These are phyloP conservation scores for Triadica sebifera DNA, from an alignment of 345 rosid genomes.

Conservation along the genomic window DNA sequence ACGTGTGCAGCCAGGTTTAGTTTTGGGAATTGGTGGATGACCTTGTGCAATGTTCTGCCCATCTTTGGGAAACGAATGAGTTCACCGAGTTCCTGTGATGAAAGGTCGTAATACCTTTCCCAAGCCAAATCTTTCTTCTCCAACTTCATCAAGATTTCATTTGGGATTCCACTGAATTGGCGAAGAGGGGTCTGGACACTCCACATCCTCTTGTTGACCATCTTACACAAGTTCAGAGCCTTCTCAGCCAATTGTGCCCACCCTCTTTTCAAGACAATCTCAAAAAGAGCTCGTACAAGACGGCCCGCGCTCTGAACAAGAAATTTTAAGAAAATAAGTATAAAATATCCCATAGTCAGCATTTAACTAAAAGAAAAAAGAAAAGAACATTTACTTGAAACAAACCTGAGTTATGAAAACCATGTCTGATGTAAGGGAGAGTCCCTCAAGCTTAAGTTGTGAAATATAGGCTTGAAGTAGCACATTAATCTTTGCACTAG, in stretches of 20 bases:
- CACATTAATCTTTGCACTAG: conserved; percentile 93
- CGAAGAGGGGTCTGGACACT: conserved; percentile 93
- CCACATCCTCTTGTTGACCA: conserved; percentile 97
- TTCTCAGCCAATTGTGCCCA: conserved; percentile 98
- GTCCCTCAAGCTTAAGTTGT: conserved; percentile 95
- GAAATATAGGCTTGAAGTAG: conserved; percentile 94
- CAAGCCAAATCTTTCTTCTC: conserved; percentile 96
- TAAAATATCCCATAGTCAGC: background rate
- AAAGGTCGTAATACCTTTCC: conserved; percentile 92
- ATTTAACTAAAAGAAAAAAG: conserved; percentile 5
- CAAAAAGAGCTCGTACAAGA: conserved; percentile 86
- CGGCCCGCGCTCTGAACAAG: conserved; percentile 77
- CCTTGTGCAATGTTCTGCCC: conserved; percentile 86
- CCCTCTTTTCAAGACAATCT: conserved; percentile 88
- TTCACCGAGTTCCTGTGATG: conserved; percentile 90
- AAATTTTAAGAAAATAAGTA: conserved; percentile 10
- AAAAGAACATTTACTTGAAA: conserved; percentile 13
- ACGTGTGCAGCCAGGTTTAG: conserved; percentile 77
- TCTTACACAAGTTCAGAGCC: conserved; percentile 84
- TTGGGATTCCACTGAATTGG: conserved; percentile 77
- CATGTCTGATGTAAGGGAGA: conserved; percentile 91
- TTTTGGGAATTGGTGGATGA: conserved; percentile 90
- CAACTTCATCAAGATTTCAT: conserved; percentile 76
- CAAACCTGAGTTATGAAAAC: conserved; percentile 85
- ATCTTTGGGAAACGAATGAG: conserved; percentile 77